Percentiles rank a stretch among this genome's conserved stretches.
phyloP scores from a whole-genome alignment of 805 yeast genomes.

The Pichia deserticola region DNA sequence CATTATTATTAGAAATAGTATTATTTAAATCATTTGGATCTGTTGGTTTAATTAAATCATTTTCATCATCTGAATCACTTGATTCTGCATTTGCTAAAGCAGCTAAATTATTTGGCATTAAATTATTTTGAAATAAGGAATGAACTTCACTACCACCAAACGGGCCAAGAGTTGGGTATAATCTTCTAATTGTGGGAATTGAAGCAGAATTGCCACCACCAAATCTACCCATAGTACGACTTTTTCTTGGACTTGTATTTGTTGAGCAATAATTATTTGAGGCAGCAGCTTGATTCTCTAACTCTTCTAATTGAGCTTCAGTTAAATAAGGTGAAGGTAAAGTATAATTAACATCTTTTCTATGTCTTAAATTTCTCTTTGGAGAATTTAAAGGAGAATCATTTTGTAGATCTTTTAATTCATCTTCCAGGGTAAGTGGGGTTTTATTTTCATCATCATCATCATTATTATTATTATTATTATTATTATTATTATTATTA shows the following conservation, averaged over 20 bases:
- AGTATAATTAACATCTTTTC: slow-evolving; percentile 71
- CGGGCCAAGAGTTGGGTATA: slow-evolving; percentile 94
- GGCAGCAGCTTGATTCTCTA: slow-evolving; percentile 1
- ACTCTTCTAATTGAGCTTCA: slow-evolving; percentile 29
- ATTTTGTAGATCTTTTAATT: slow-evolving; percentile 57
- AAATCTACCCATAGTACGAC: slow-evolving; percentile 17
- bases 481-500: background rate
- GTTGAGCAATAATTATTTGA: background rate
- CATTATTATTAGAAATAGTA: slow-evolving; percentile 18
- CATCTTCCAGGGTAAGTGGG: slow-evolving; percentile 46
- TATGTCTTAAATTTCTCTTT: slow-evolving; percentile 49
- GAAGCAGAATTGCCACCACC: slow-evolving; percentile 17
- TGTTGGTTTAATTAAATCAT: slow-evolving; percentile 30
- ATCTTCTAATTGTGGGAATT: slow-evolving; percentile 45
- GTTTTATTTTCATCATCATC: slow-evolving; percentile 13
- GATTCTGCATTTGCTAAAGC: slow-evolving; percentile 34
- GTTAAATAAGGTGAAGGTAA: slow-evolving; percentile 71
- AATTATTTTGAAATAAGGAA: slow-evolving; percentile 64
- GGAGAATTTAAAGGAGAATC: slow-evolving; percentile 43
- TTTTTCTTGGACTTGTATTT: slow-evolving; percentile 24
- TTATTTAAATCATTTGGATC: slow-evolving; percentile 26
- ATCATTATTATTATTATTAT: slow-evolving; percentile 5
- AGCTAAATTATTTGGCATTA: slow-evolving; percentile 38
- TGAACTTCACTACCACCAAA: slow-evolving; percentile 94
- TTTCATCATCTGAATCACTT: slow-evolving; percentile 43